Base-by-base conservation (phyloP, 2,329 filamentous ascomycete genomes). In the Penicillium concentricum region DNA sequence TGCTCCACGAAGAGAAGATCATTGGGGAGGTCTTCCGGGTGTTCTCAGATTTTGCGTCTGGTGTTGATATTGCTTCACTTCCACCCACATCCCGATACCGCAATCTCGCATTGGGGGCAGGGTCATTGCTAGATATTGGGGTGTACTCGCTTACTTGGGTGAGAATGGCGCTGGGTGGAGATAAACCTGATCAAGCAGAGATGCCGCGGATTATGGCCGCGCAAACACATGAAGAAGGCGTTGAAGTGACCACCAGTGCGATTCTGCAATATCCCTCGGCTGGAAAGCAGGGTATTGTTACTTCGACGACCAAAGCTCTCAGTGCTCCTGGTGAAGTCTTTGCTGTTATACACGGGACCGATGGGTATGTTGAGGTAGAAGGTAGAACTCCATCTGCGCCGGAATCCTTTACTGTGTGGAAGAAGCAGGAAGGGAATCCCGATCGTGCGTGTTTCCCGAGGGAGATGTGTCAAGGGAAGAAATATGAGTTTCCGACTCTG, bases 341-440 rank as follows among this genome's bases (percentile, higher is more conserved):
- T 48, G 42, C 49, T 2, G 42, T 47, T 41, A 15, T 51, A 15
- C 48, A 51, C n/a, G 48, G 48, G 12, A 42, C 48, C 26, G 20
- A 51, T 32, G 48, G 37, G 13, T 56, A 51, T 37, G 34, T 60
- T 13, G 48, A 51, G 18, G 20, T 51, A 3, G 46, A 55, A 32
- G 60, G 57, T 2, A 24, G 38, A 2, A 35, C 46, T 1, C 47
- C 51, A 6, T 58, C 57, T 18, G 28, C 48, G 2, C 55, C 60
- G 13, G 52, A 53, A 32, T 56, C 49, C 0, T 60, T 60, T 28
- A 60, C 57, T 39, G 48, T 61, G 16, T 57, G 48, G 26, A 43
- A 37, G 5, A 48, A 34, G 38, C 48, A 49, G 43, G 20, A 38
- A 34, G 41, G 46, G 28, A 24, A 53, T 43, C 35, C 37, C 1